Evolutionary conservation across 768 basidiomycete genomes (phyloP).

Genomic region (Auricularia sp.): DNA sequence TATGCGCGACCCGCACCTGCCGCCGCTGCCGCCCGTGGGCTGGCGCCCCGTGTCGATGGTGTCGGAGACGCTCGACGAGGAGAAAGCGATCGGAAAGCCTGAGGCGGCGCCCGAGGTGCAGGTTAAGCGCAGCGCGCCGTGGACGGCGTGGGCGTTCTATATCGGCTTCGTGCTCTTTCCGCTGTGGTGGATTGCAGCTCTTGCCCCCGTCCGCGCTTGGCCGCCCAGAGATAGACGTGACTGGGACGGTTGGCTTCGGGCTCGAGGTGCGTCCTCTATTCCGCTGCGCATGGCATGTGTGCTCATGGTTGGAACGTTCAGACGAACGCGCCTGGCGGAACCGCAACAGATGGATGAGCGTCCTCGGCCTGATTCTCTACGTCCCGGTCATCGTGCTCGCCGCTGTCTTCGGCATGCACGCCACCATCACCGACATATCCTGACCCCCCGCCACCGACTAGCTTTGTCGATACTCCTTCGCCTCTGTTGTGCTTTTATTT

Average conservation of each 20-base stretch:
- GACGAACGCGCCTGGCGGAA: constrained; percentile 67
- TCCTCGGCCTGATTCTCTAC: constrained; percentile 61
- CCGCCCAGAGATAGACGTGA: constrained; percentile 26
- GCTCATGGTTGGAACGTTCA: constrained; percentile 16
- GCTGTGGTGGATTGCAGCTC: constrained; percentile 57
- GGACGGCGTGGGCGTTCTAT: constrained; percentile 74
- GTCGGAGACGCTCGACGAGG: constrained; percentile 28
- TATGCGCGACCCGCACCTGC: constrained; percentile 59
- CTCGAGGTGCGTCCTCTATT: background rate
- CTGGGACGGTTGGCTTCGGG: constrained; percentile 47
- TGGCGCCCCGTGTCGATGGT: background rate
- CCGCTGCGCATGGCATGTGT: constrained; percentile 15
- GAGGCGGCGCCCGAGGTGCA: constrained; percentile 8
- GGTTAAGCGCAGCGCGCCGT: constrained; percentile 30
- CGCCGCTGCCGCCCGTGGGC: constrained; percentile 39
- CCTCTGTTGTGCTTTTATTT: too few relatives aligned
- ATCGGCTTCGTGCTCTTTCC: constrained; percentile 53
- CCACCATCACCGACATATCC: background rate
- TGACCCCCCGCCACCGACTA: too few relatives aligned
- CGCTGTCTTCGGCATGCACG: constrained; percentile 42
- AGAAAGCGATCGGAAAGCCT: constrained; percentile 48
- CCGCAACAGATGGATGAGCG: constrained; percentile 66
- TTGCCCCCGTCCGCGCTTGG: constrained; percentile 38
- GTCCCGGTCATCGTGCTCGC: constrained; percentile 69
- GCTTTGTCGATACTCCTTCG: too few relatives aligned